Evolutionary conservation across 1,139 yeast genomes (phyloP).

Genomic region (Protomyces gravidus): DNA sequence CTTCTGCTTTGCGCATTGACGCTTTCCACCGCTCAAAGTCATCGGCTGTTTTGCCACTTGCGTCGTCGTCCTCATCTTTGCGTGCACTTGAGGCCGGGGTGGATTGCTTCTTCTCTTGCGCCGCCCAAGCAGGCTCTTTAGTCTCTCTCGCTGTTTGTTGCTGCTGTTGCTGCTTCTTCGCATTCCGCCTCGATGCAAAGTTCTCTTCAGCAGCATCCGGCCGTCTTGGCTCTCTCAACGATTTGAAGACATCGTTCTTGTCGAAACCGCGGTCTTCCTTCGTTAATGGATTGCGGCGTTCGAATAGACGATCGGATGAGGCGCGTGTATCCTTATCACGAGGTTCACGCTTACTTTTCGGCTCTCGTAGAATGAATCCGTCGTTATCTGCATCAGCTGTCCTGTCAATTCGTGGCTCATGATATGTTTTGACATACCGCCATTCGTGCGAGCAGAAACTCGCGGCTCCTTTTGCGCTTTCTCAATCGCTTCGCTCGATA

Average conservation of each 20-base stretch:
- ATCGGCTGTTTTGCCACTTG: slow-evolving; percentile 19
- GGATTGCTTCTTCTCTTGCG: background rate
- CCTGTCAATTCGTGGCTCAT: background rate
- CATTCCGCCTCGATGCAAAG: background rate
- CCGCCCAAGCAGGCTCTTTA: background rate
- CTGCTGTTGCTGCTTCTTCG: background rate
- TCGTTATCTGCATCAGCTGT: background rate
- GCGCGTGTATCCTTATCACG: background rate
- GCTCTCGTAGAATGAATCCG: background rate
- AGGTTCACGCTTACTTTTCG: background rate
- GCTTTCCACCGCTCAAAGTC: slow-evolving; percentile 26
- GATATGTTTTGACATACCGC: background rate
- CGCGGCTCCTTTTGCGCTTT: slow-evolving; percentile 1
- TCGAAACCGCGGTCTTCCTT: slow-evolving; percentile 9
- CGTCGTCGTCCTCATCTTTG: background rate
- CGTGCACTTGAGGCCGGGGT: background rate
- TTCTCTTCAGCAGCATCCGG: slow-evolving; percentile 12
- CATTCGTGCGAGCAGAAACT: background rate
- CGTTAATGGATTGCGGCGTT: background rate
- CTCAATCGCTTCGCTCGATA: slow-evolving; percentile 19
- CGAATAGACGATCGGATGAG: slow-evolving; percentile 2
- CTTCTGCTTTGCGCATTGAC: slow-evolving; percentile 14
- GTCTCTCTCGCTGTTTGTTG: background rate
- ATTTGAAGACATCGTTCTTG: slow-evolving; percentile 3
- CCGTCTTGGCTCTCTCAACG: slow-evolving; percentile 2